These are phyloP conservation scores for Tricholomella constricta DNA, from an alignment of 768 basidiomycete species.

Conservation along the genomic window DNA sequence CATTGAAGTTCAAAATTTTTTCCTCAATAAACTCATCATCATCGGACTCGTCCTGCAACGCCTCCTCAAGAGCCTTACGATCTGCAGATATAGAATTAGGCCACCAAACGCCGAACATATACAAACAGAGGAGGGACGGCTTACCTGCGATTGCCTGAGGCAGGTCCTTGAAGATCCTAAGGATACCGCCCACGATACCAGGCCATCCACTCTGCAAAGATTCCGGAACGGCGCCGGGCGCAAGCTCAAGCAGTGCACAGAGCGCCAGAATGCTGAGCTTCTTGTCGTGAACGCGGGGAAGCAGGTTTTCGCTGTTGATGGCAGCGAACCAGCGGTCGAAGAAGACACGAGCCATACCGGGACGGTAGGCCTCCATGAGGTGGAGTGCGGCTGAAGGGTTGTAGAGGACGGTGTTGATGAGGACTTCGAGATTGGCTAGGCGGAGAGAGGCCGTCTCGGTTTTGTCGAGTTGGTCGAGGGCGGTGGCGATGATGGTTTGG, in stretches of 20 bases:
- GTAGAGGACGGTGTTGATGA: conserved; percentile 82
- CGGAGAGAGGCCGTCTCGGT: conserved; percentile 63
- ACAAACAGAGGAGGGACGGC: conserved; percentile 6
- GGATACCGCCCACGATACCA: conserved; percentile 66
- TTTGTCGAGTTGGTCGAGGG: conserved; percentile 61
- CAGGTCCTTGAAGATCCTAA: conserved; percentile 76
- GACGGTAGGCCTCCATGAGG: conserved; percentile 62
- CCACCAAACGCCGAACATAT: not conserved
- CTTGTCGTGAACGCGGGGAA: conserved; percentile 91
- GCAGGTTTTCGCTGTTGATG: conserved; percentile 57
- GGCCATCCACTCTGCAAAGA: conserved; percentile 72
- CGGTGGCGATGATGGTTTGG: conserved; percentile 62
- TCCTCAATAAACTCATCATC: conserved; percentile 55
- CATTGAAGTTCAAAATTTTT: conserved; percentile 60
- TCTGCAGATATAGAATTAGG: conserved; percentile 35
- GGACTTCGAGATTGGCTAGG: conserved; percentile 80
- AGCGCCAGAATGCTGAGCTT: conserved; percentile 78
- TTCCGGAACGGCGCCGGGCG: conserved; percentile 56
- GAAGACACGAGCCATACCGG: conserved; percentile 70
- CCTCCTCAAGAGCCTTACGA: conserved; percentile 63
- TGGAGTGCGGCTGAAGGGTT: conserved; percentile 78
- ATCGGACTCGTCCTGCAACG: conserved; percentile 38
- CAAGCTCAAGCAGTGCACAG: conserved; percentile 75
- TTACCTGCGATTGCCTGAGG: conserved; percentile 75
- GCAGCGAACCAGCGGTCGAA: conserved; percentile 84